These are phyloP conservation scores for Barnettozyma populi DNA, from an alignment of 805 yeast genomes.

Conservation along the genomic window DNA sequence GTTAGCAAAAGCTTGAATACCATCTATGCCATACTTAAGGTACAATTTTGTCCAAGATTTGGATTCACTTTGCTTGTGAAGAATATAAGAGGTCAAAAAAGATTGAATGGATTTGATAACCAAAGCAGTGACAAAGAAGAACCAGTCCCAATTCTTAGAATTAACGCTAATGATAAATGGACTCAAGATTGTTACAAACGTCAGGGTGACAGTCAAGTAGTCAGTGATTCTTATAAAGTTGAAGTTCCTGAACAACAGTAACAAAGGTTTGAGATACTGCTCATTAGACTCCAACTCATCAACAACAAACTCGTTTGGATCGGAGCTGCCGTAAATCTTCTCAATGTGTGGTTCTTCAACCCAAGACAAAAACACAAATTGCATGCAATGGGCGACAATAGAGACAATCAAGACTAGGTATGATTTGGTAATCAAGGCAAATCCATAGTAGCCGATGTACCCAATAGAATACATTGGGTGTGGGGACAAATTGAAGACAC, in stretches of 20 bases:
- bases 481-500: slow-evolving; percentile 84
- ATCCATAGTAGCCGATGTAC: slow-evolving; percentile 81
- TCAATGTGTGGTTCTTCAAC: slow-evolving; percentile 88
- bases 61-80: slow-evolving; percentile 52
- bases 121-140: slow-evolving; percentile 27
- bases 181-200: slow-evolving; percentile 36
- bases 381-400: slow-evolving; percentile 68
- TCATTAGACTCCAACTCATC: slow-evolving; percentile 33
- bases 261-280: slow-evolving; percentile 48
- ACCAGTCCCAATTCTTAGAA: slow-evolving; percentile 27
- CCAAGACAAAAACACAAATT: slow-evolving; percentile 64
- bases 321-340: slow-evolving; percentile 56
- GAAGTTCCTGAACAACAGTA: slow-evolving; percentile 54
- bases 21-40: slow-evolving; percentile 58
- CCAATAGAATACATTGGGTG: slow-evolving; percentile 93
- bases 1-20: slow-evolving; percentile 60
- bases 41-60: slow-evolving; percentile 62
- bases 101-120: slow-evolving; percentile 49
- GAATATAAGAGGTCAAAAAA: slow-evolving; percentile 42
- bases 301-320: slow-evolving; percentile 28
- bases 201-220: slow-evolving; percentile 40
- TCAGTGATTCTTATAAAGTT: slow-evolving; percentile 62
- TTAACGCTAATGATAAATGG: slow-evolving; percentile 31
- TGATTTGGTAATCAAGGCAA: slow-evolving; percentile 70
- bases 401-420: slow-evolving; percentile 67